Conservation (phyloP, 129 eudicot genomes). For the Apium graveolens region DNA sequence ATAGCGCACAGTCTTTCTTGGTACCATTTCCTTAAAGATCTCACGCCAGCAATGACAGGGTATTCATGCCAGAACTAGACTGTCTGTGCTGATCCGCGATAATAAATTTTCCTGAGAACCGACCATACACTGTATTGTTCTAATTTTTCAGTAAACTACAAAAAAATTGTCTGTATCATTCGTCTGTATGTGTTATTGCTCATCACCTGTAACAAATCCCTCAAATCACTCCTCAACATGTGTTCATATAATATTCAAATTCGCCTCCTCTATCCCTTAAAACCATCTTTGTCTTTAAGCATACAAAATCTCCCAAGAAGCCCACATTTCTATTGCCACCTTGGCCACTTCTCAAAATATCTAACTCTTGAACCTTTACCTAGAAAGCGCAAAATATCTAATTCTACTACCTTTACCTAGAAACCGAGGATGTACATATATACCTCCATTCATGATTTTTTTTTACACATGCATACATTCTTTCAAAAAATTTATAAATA, state of each 20-base stretch:
- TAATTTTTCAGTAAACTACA: neutral
- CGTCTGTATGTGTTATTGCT: neutral
- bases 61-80: neutral
- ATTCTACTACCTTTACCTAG: neutral
- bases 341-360: neutral
- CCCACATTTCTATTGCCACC: neutral
- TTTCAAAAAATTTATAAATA: neutral
- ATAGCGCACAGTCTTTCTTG: neutral
- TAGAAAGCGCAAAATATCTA: too few species aligned
- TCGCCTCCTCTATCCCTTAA: neutral
- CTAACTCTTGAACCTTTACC: neutral
- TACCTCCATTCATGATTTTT: neutral
- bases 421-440: neutral
- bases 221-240: neutral
- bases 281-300: neutral
- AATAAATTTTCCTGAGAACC: neutral
- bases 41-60: neutral
- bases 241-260: neutral
- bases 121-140: neutral
- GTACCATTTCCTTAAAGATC: neutral
- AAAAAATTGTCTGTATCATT: neutral
- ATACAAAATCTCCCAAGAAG: neutral
- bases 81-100: neutral
- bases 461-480: neutral
- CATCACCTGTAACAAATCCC: constrained; percentile 2